phyloP scores from a whole-genome alignment of 495 filamentous ascomycete species.

The Xylaria castorea region DNA sequence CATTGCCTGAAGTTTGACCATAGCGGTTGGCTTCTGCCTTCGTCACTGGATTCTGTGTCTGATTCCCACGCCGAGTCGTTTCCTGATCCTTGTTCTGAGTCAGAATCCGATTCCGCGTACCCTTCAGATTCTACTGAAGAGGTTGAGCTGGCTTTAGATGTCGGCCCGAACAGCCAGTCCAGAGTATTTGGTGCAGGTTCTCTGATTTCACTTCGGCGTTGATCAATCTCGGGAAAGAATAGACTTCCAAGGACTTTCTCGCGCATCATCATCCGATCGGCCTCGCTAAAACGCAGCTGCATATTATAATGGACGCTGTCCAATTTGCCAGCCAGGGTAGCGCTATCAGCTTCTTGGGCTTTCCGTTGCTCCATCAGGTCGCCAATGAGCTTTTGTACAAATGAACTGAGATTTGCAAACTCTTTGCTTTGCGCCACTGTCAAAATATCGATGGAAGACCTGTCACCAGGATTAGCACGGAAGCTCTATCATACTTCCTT shows the following conservation, averaged over 20 bases:
- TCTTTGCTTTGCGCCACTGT: background rate
- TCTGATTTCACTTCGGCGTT: background rate
- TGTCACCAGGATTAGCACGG: background rate
- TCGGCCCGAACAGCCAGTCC: background rate
- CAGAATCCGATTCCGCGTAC: no score
- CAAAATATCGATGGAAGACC: background rate
- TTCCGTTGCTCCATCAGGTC: background rate
- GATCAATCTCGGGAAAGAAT: slow-evolving; percentile 10
- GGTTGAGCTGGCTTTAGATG: background rate
- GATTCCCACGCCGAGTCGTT: no score
- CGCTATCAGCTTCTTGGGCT: background rate
- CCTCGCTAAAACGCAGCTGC: background rate
- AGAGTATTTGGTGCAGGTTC: slow-evolving; percentile 9
- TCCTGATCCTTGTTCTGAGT: no score
- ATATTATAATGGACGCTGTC: background rate
- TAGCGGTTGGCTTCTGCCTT: background rate
- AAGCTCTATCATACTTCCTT: background rate
- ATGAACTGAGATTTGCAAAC: background rate
- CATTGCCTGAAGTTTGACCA: slow-evolving; percentile 16
- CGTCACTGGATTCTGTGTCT: no score
- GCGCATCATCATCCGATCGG: background rate
- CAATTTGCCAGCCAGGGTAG: background rate
- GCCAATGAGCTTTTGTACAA: background rate
- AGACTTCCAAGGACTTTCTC: background rate
- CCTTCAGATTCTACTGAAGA: no score